Evolutionary conservation across 305 asterid species (phyloP), one percentile per base, ranked within the genome.

Genomic region (Lippia alba): DNA sequence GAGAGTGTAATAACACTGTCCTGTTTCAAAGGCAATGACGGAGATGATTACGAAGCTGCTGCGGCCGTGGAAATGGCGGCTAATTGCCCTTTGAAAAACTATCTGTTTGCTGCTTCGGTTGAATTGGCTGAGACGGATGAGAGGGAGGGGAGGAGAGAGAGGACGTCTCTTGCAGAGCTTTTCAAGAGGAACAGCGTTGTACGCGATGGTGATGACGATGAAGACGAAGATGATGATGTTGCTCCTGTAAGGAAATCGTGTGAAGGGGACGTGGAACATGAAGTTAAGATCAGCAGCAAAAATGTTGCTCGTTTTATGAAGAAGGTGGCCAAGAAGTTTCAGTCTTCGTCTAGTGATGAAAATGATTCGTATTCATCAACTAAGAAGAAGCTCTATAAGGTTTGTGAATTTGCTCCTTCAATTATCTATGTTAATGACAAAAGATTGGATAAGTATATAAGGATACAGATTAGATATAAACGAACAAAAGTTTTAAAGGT

Each of bases 351-450:
- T 67, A 64, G 54, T 67, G 73, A 36, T 49, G 45, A 60, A 64
- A 69, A 66, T 56, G 81, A 78, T 4, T 53, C 83, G 50, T 36
- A 57, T 61, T 58, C 88, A 30, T 58, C 88, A 30, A 71, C 63
- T 58, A 84, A 77, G 80, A 83, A 63, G 70, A 86, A 78, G 72
- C 83, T 84, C 61, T 77, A 84, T 7, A 88, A 87, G 96, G 96
- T 90, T 39, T 4, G 79, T 62, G 18, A n/a, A n/a, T 8, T 58
- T 46, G 11, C n/a, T 54, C 3, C 19, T 30, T 55, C 4, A 56
- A 20, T 16, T 9, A 53, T 9, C 33, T 4, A 36, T 36, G 41
- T 36, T 8, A 36, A 36, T 36, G 41, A 36, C 41, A 36, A 24
- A 24, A 24, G 30, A 24, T 24, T 3, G 30, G 30, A 24, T 24